Evolutionary conservation across 306 rosid genomes (phyloP).

Genomic region (Arachis hypogaea): DNA sequence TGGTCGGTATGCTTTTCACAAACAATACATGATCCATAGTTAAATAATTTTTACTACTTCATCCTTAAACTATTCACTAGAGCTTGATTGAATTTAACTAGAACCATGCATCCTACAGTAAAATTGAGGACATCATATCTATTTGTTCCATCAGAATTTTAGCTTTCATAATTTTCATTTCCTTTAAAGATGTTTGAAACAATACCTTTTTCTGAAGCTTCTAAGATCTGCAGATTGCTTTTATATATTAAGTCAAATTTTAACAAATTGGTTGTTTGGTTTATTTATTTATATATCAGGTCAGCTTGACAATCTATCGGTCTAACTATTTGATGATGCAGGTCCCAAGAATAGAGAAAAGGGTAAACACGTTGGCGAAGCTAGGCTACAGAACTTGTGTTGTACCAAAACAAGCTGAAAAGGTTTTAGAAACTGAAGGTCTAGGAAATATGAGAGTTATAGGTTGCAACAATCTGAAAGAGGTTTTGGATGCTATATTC

Average conservation of each 20-base stretch:
- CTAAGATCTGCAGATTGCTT: too few species aligned
- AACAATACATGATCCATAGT: neutral
- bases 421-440: conserved; percentile 44
- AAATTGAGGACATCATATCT: conserved; percentile 8
- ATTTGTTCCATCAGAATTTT: conserved; percentile 1
- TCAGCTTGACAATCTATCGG: conserved; percentile 1
- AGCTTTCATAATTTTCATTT: conserved; percentile 25
- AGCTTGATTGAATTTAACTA: conserved; percentile 11
- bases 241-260: too few species aligned
- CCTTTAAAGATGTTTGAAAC: conserved; percentile 8
- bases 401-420: conserved; percentile 68
- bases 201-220: neutral
- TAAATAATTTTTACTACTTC: neutral
- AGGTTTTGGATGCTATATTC: conserved; percentile 70
- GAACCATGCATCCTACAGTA: neutral
- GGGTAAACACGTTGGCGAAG: conserved; percentile 71
- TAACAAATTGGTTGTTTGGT: neutral
- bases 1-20: conserved; percentile 4
- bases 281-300: conserved; percentile 2
- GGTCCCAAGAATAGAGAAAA: conserved; percentile 90
- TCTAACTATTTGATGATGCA: conserved; percentile 37
- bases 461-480: conserved; percentile 82
- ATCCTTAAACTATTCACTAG: conserved; percentile 3
- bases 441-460: conserved; percentile 50
- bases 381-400: conserved; percentile 78